phyloP scores from a whole-genome alignment of 2,329 filamentous ascomycete genomes.

The Fusarium scirpi region DNA sequence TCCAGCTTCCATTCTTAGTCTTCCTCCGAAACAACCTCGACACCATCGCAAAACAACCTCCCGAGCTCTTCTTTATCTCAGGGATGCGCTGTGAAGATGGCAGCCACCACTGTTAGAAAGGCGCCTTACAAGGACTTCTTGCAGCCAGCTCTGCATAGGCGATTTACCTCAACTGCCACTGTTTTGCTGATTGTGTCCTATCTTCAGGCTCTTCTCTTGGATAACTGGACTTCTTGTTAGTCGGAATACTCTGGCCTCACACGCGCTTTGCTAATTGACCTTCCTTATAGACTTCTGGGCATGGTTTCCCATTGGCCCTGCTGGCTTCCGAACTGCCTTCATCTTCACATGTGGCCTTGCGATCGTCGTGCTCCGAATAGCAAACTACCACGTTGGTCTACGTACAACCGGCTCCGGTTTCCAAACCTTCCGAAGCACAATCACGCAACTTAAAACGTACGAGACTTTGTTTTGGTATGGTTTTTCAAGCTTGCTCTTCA shows the following conservation, averaged over 20 bases:
- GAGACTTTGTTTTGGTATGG: slow-evolving; percentile 82
- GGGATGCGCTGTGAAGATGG: slow-evolving; percentile 64
- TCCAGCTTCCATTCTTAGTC: slow-evolving; percentile 22
- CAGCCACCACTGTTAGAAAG: slow-evolving; percentile 65
- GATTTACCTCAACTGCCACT: slow-evolving; percentile 83
- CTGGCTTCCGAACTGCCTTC: slow-evolving; percentile 78
- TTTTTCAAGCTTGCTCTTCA: slow-evolving; percentile 82
- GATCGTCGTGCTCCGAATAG: slow-evolving; percentile 87
- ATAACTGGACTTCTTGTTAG: slow-evolving; percentile 77
- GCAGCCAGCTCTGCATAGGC: slow-evolving; percentile 86
- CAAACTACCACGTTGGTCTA: slow-evolving; percentile 80
- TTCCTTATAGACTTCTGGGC: slow-evolving; percentile 76
- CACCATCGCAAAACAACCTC: slow-evolving; percentile 34
- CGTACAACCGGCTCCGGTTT: slow-evolving; percentile 78
- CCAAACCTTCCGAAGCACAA: slow-evolving; percentile 70
- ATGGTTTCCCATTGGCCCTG: slow-evolving; percentile 84
- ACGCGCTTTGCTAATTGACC: slow-evolving; percentile 4
- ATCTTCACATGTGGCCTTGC: slow-evolving; percentile 81
- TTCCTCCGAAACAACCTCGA: slow-evolving; percentile 23
- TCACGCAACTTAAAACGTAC: slow-evolving; percentile 70
- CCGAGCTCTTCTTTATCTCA: slow-evolving; percentile 43
- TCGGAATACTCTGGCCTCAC: slow-evolving; percentile 30
- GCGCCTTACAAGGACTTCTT: slow-evolving; percentile 87
- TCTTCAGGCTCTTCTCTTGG: slow-evolving; percentile 75
- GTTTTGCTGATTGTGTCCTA: slow-evolving; percentile 80